Evolutionary conservation across 2,329 filamentous ascomycete genomes (phyloP), one percentile per base, ranked within the genome.

Genomic region (Trichophyton rubrum): DNA sequence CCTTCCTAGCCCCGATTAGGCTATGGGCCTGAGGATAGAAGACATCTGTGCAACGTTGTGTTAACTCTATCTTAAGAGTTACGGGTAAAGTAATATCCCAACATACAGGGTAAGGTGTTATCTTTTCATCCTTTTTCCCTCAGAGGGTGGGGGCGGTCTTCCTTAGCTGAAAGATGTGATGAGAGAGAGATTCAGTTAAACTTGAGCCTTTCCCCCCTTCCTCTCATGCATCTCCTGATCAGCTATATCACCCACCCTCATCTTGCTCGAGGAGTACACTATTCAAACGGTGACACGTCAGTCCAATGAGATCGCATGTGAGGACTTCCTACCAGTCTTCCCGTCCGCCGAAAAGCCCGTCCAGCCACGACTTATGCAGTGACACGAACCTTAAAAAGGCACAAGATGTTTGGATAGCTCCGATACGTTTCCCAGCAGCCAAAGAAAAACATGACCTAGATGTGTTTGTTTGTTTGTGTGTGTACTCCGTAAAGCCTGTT

Each of bases 231-330:
- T 27, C 45, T 51, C 22, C 45, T 51, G 45, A 51, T 51, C 45
- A 51, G 8, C 45, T 51, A 3, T 51, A 30, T 51, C 45, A 6
- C 45, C 45, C 40, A 43, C 40, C n/a, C 40, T 11, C 45, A 51
- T 51, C 17, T 27, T 55, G 13, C 33, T 38, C 4, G 11, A 38
- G 17, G 24, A 55, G 3, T 35, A 27, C 51, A 24, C 51, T 33
- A 55, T 55, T 55, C 51, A 20, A 57, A 43, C 55, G 55, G 33
- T 57, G 55, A 57, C 55, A 57, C 55, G 55, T 57, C 40, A 24
- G 27, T 57, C 55, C 55, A 57, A 57, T 57, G 20, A 57, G 20
- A 43, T 43, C 40, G 55, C 55, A 35, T 41, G 55, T 20, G 38
- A 24, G 55, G 40, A 41, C 55, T 17, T 43, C n/a, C 40, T 30